These are phyloP conservation scores for Fusarium guadeloupense DNA, from an alignment of 2,329 filamentous ascomycete species.

Conservation along the genomic window DNA sequence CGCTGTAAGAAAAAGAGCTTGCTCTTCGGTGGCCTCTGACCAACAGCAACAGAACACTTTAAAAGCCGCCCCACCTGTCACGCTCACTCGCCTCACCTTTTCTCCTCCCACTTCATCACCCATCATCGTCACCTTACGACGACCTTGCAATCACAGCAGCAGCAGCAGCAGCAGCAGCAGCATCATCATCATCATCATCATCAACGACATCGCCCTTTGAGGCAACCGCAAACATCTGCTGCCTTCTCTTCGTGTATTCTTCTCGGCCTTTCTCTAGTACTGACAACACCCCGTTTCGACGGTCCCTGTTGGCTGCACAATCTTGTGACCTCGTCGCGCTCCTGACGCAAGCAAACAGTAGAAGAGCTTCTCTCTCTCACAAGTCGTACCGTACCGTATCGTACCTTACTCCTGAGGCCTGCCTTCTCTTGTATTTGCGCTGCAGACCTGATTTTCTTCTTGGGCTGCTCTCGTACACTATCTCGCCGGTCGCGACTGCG, in stretches of 20 bases:
- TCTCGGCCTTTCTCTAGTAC: slow-evolving; percentile 23
- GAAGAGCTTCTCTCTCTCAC: slow-evolving; percentile 41
- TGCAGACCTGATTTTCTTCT: slow-evolving; percentile 22
- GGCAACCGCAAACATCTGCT: slow-evolving; percentile 17
- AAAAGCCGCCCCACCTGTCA: slow-evolving; percentile 38
- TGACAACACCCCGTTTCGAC: slow-evolving; percentile 30
- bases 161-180: slow-evolving; percentile 17
- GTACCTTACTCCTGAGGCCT: slow-evolving; percentile 40
- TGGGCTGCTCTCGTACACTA: slow-evolving; percentile 38
- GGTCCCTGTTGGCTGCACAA: slow-evolving; percentile 31
- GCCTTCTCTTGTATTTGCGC: slow-evolving; percentile 40
- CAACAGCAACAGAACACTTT: slow-evolving; percentile 18
- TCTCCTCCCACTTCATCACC: slow-evolving; percentile 21
- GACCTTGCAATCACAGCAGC: slow-evolving; percentile 8
- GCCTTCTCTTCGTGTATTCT: slow-evolving; percentile 20
- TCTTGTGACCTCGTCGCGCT: slow-evolving; percentile 43
- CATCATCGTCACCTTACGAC: slow-evolving; percentile 34
- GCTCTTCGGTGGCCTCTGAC: slow-evolving; percentile 1
- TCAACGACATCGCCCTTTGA: slow-evolving; percentile 30
- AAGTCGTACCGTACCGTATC: slow-evolving; percentile 39
- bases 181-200: slow-evolving; percentile 21
- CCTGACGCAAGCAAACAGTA: slow-evolving; percentile 41
- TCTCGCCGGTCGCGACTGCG: slow-evolving; percentile 41
- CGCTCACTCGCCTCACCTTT: slow-evolving; percentile 20
- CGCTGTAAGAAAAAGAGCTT: neutral